Evolutionary conservation across 805 yeast species (phyloP).

Genomic region (Candida sakaeoensis): DNA sequence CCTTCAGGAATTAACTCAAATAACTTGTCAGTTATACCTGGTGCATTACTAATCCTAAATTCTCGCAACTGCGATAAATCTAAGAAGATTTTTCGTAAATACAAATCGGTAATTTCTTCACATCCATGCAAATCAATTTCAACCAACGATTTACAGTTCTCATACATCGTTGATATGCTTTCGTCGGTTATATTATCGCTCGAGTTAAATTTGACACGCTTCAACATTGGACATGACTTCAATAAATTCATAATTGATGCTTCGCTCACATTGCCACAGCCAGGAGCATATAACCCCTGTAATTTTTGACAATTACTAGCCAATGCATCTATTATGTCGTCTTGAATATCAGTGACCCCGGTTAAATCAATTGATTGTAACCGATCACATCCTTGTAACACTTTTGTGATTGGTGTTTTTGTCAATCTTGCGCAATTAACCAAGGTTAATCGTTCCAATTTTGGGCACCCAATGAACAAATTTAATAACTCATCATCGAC

Average conservation of each 20-base stretch:
- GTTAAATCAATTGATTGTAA: slow-evolving; percentile 86
- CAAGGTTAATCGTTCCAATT: slow-evolving; percentile 80
- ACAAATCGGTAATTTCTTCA: slow-evolving; percentile 63
- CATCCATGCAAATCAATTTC: slow-evolving; percentile 89
- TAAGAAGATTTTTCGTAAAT: slow-evolving; percentile 54
- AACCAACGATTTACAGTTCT: slow-evolving; percentile 74
- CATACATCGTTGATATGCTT: slow-evolving; percentile 55
- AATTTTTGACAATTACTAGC: slow-evolving; percentile 70
- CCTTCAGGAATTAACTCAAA: slow-evolving; percentile 51
- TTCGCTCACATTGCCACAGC: slow-evolving; percentile 70
- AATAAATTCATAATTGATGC: slow-evolving; percentile 58
- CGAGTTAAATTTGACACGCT: slow-evolving; percentile 78
- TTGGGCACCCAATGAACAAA: slow-evolving; percentile 63
- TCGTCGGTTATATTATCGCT: slow-evolving; percentile 64
- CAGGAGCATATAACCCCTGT: slow-evolving; percentile 89
- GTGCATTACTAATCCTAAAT: slow-evolving; percentile 73
- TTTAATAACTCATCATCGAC: slow-evolving; percentile 63
- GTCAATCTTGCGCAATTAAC: slow-evolving; percentile 72
- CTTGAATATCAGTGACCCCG: slow-evolving; percentile 62
- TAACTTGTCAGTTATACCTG: slow-evolving; percentile 64
- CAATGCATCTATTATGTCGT: slow-evolving; percentile 63
- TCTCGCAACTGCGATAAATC: slow-evolving; percentile 75
- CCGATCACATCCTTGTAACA: slow-evolving; percentile 61
- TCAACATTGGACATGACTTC: slow-evolving; percentile 64
- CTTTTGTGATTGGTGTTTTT: slow-evolving; percentile 55